Evolutionary conservation across 768 basidiomycete species (phyloP).

Genomic region (Grammothele lineata): DNA sequence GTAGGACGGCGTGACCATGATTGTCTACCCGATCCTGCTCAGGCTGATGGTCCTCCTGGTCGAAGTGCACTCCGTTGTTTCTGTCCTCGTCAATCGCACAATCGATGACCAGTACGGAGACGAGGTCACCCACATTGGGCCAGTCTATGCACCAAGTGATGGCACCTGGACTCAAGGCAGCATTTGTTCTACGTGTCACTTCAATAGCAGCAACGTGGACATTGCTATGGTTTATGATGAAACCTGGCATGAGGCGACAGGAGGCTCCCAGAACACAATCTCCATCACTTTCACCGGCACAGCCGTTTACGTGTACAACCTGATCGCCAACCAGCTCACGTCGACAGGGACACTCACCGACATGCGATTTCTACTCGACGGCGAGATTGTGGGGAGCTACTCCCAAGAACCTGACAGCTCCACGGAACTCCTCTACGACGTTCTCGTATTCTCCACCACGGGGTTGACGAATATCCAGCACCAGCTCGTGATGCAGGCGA

Average conservation of each 20-base stretch:
- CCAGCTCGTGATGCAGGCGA: neutral
- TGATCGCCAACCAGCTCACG: conserved; percentile 1
- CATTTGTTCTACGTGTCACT: neutral
- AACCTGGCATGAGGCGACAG: conserved; percentile 5
- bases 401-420: neutral
- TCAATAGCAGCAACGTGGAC: neutral
- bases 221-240: neutral
- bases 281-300: neutral
- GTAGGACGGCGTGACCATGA: too few species aligned
- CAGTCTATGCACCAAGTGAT: neutral
- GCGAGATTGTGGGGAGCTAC: neutral
- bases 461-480: neutral
- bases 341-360: neutral
- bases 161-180: conserved; percentile 3
- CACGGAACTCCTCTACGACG: neutral
- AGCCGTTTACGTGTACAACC: conserved; percentile 3
- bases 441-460: neutral
- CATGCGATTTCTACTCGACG: conserved; percentile 2
- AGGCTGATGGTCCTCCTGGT: too few species aligned
- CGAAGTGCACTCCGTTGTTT: too few species aligned
- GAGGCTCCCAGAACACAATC: neutral
- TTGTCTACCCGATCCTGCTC: too few species aligned
- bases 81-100: too few species aligned
- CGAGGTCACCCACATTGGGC: neutral
- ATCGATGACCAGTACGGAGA: conserved; percentile 8